These are phyloP conservation scores for Aspergillus carbonarius DNA, from an alignment of 2,329 filamentous ascomycete species.

Conservation along the genomic window DNA sequence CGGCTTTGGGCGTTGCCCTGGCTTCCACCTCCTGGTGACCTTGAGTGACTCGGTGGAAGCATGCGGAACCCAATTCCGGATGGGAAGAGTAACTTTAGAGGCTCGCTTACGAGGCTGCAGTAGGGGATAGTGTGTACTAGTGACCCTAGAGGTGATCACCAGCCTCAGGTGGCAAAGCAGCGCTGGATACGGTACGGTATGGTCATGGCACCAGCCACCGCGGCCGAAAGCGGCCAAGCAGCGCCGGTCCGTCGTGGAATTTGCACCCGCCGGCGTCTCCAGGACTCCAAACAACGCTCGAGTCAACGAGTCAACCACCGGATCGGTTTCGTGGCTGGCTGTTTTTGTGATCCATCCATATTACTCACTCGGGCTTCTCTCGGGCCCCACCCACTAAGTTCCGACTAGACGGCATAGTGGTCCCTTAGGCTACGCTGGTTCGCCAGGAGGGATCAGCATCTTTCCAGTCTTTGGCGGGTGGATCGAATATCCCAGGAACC, in stretches of 20 bases:
- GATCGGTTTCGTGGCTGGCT: conserved; percentile 5
- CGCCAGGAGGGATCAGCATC: conserved; percentile 14
- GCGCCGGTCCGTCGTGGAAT: neutral
- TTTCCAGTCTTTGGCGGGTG: conserved; percentile 3
- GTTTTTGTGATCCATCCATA: conserved; percentile 5
- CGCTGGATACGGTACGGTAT: neutral
- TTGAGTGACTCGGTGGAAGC: neutral
- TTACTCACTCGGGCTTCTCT: conserved; percentile 2
- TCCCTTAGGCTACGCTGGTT: conserved; percentile 9
- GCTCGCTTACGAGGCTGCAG: neutral
- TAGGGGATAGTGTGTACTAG: neutral
- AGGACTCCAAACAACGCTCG: neutral
- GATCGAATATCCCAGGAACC: conserved; percentile 10
- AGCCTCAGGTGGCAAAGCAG: neutral
- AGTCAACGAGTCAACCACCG: neutral
- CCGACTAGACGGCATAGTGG: conserved; percentile 1
- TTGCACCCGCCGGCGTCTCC: neutral
- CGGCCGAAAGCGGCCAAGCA: neutral
- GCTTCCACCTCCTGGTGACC: no score
- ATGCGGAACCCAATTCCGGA: neutral
- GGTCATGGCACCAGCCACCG: neutral
- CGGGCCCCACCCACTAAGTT: conserved; percentile 3
- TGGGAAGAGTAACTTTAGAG: neutral
- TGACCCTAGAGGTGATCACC: neutral
- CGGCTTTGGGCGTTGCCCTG: neutral